Evolutionary conservation across 179 eudicot genomes (phyloP).

Genomic region (Nepenthes alata): DNA sequence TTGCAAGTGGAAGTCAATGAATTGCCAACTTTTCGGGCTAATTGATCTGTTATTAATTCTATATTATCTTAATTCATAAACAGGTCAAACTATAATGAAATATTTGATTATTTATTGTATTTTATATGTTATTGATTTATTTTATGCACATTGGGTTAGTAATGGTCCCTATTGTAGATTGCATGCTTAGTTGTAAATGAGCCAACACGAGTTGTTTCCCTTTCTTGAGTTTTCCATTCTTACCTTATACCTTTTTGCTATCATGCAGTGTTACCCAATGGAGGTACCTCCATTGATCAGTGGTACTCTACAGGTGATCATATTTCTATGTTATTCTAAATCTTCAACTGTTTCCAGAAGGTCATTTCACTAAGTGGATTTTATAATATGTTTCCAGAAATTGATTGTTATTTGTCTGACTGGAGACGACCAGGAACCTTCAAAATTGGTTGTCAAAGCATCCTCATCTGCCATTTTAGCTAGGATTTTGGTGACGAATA

Average conservation of each 20-base stretch:
- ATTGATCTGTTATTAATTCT: no score
- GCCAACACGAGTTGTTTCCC: not conserved
- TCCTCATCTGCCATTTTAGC: slow-evolving; percentile 84
- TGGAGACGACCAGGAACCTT: slow-evolving; percentile 82
- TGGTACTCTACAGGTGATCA: slow-evolving; percentile 71
- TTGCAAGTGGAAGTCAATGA: no score
- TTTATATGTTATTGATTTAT: no score
- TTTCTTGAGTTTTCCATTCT: not conserved
- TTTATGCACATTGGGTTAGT: no score
- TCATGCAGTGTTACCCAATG: slow-evolving; percentile 74
- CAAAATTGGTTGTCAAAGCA: slow-evolving; percentile 77
- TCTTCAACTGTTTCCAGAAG: slow-evolving; percentile 2
- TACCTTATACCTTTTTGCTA: slow-evolving; percentile 8
- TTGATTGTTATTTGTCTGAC: slow-evolving; percentile 65
- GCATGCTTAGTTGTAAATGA: no score
- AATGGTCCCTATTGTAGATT: no score
- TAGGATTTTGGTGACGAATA: slow-evolving; percentile 76
- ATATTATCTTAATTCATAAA: no score
- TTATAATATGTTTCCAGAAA: slow-evolving; percentile 47
- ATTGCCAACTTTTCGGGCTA: no score
- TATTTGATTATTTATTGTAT: no score
- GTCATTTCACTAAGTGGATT: slow-evolving; percentile 12
- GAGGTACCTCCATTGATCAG: slow-evolving; percentile 84
- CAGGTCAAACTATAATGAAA: no score
- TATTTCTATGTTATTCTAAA: slow-evolving; percentile 2